Base-by-base conservation (phyloP, 129 eudicot genomes). In the Apium graveolens region DNA sequence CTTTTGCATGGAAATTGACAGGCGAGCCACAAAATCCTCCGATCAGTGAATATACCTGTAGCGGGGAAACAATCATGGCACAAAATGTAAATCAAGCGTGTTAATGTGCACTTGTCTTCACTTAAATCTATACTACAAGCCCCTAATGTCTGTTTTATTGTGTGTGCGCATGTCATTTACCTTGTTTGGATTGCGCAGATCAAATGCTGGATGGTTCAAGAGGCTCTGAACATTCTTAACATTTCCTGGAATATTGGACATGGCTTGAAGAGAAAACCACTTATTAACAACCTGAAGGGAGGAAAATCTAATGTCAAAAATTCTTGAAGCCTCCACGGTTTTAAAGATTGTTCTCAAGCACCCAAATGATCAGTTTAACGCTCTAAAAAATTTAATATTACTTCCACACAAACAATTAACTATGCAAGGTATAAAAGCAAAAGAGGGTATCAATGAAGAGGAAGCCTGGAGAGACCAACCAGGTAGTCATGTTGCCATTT, bases 1-100 rank as follows among this genome's bases (percentile, higher is more conserved):
- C 98, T 79, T 90, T 91, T 3, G 91, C 90, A 78, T 94, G 97
- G 82, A 94, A 94, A 77, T 94, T 94, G 55, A 94, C 96, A 29
- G 89, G 94, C 3, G 98, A 95, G 44, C 92, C 95, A 86, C 98
- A 83, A 79, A 95, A 95, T 73, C 97, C 98, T 78, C 97, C 96
- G 18, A 95, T 86, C 43, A 95, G 77, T 3, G 98, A 90, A 79
- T 88, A 88, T 57, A 95, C 97, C 98, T 94, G 81, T 26, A 43
- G 70, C 82, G 68, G 26, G 45, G 35, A 20, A 49, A 42, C 18
- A 41, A 76, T 34, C 16, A 16, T 35, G 75, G 20, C 14, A 57
- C 26, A 31, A 5, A 31, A 32, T 13, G 72, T 31, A 27, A 66
- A 31, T 14, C 72, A 32, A 27, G 7, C 4, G 21, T 16, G 34